A percentile compares a stretch with the other conserved stretches of the same genome.
Conservation (phyloP, 2,329 filamentous ascomycete genomes). For the Ophiostoma perfectum region DNA sequence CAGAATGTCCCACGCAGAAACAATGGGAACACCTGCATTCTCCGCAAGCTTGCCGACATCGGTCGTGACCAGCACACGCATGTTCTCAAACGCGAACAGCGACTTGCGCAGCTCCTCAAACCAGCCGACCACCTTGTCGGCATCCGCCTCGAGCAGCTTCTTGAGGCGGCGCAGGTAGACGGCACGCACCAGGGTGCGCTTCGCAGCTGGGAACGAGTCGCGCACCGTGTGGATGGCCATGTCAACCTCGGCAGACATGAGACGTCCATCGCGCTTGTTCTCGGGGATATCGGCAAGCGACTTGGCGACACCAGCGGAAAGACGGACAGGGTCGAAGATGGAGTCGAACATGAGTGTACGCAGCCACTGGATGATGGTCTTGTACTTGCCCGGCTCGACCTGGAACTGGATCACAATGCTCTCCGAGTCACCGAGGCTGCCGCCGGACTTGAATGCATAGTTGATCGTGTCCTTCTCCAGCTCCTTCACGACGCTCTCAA, state of each 20-base stretch:
- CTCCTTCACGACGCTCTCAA: constrained; percentile 87
- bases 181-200: constrained; percentile 77
- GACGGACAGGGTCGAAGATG: constrained; percentile 68
- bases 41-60: constrained; percentile 67
- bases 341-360: constrained; percentile 81
- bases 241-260: constrained; percentile 60
- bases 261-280: constrained; percentile 76
- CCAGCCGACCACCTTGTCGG: constrained; percentile 66
- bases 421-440: constrained; percentile 69
- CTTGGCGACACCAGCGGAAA: constrained; percentile 65
- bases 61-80: constrained; percentile 77
- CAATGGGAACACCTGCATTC: constrained; percentile 42
- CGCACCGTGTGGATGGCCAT: constrained; percentile 75
- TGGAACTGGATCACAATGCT: constrained; percentile 77
- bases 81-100: constrained; percentile 78
- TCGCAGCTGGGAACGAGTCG: constrained; percentile 69
- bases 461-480: constrained; percentile 87
- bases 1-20: constrained; percentile 71
- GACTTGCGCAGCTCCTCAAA: constrained; percentile 70
- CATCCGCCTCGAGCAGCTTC: constrained; percentile 71
- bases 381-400: constrained; percentile 83
- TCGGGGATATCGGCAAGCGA: constrained; percentile 89
- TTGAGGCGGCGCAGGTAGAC: constrained; percentile 82
- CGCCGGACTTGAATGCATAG: constrained; percentile 67
- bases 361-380: constrained; percentile 75